Conservation (phyloP, 805 yeast genomes). For the Starmerella geochares region DNA sequence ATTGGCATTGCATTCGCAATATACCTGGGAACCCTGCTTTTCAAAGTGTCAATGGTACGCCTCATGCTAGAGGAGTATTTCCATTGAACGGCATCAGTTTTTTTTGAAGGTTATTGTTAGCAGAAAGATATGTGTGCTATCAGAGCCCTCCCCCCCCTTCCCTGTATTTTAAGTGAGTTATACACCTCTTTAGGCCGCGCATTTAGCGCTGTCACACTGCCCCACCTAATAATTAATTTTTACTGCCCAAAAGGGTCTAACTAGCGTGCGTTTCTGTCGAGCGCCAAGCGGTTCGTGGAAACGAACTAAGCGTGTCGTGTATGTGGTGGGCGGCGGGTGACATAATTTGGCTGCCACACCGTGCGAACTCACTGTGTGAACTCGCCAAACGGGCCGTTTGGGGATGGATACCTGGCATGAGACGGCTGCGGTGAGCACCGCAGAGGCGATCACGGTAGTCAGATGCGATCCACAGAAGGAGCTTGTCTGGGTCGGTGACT, state of each 20-base stretch:
- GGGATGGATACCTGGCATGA: slow-evolving; percentile 27
- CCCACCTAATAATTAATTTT: too few species aligned
- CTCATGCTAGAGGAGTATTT: slow-evolving; percentile 45
- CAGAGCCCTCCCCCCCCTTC: too few species aligned
- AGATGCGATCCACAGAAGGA: slow-evolving; percentile 34
- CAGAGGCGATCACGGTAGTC: slow-evolving; percentile 35
- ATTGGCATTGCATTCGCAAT: slow-evolving; percentile 48
- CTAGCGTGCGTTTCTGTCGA: not conserved
- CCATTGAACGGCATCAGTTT: too few species aligned
- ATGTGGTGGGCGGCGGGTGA: slow-evolving; percentile 4
- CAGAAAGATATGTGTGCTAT: too few species aligned
- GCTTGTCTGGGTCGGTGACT: slow-evolving; percentile 76
- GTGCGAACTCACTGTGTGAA: not conserved
- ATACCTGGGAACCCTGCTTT: slow-evolving; percentile 47
- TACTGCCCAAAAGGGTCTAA: too few species aligned
- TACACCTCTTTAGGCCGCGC: too few species aligned
- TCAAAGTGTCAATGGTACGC: slow-evolving; percentile 65
- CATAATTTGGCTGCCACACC: not conserved
- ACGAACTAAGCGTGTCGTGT: not conserved
- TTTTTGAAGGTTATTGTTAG: too few species aligned
- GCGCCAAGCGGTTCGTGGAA: not conserved
- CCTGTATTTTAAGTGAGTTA: too few species aligned
- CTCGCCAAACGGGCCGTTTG: not conserved
- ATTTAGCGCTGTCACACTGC: too few species aligned
- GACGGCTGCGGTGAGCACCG: slow-evolving; percentile 21